phyloP scores from a whole-genome alignment of 177 flowering plant genomes.

The Tripterygium wilfordii region DNA sequence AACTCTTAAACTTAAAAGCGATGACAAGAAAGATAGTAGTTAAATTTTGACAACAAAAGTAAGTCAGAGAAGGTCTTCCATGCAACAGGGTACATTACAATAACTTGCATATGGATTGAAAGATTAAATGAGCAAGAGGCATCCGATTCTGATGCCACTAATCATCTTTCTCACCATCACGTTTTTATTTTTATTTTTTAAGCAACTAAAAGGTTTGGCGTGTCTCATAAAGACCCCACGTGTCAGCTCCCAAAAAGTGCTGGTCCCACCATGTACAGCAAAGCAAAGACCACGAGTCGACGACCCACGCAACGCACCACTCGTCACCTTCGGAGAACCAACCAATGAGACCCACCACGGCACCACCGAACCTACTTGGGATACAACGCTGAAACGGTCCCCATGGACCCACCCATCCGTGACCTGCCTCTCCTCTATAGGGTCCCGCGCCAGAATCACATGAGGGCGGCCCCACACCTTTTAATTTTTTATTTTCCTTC shows the following conservation, averaged over 20 bases:
- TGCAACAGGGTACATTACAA: too few species aligned
- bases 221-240: conserved; percentile 9
- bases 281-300: conserved; percentile 4
- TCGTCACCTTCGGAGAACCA: too few species aligned
- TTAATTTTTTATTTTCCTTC: not conserved
- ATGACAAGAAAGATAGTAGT: too few species aligned
- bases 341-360: conserved; percentile 15
- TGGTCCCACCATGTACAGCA: conserved; percentile 2
- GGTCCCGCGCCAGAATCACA: conserved; percentile 22
- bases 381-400: conserved; percentile 8
- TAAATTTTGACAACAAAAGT: too few species aligned
- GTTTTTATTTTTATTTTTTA: not conserved
- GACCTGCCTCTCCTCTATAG: conserved; percentile 1
- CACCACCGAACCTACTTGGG: conserved; percentile 19
- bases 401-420: conserved; percentile 2
- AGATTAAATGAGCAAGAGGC: too few species aligned
- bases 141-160: too few species aligned
- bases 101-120: too few species aligned
- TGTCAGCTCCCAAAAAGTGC: not conserved
- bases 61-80: too few species aligned
- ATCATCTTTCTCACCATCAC: conserved; percentile 7
- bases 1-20: too few species aligned
- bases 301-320: too few species aligned
- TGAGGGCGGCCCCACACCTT: conserved; percentile 2
- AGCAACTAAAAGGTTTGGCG: not conserved